Evolutionary conservation across 1,139 yeast genomes (phyloP).

Genomic region (Yamadazyma triangularis): DNA sequence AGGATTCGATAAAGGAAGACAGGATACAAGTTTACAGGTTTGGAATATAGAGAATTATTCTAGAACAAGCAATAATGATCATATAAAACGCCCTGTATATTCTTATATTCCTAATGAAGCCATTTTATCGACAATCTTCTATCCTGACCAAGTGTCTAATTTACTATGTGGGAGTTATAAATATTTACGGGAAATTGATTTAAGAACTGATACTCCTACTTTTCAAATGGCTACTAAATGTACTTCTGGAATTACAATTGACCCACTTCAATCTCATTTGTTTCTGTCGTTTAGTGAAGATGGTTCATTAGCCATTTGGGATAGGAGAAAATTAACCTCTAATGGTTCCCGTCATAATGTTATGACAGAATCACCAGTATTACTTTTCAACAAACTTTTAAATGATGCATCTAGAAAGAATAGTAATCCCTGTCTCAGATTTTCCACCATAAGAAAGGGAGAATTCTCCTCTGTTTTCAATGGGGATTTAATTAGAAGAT

Average conservation of each 20-base stretch:
- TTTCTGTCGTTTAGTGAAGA: constrained; percentile 80
- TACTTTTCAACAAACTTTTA: constrained; percentile 63
- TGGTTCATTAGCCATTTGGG: constrained; percentile 86
- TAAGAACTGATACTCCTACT: constrained; percentile 62
- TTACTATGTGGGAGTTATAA: constrained; percentile 77
- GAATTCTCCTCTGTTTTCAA: constrained; percentile 80
- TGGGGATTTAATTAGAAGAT: constrained; percentile 73
- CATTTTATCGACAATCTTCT: constrained; percentile 62
- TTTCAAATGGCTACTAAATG: constrained; percentile 76
- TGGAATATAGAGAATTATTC: constrained; percentile 74
- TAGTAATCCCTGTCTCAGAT: constrained; percentile 63
- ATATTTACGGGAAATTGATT: constrained; percentile 72
- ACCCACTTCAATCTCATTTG: constrained; percentile 58
- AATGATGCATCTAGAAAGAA: constrained; percentile 57
- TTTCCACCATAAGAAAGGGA: constrained; percentile 62
- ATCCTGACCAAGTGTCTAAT: constrained; percentile 53
- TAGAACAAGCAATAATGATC: constrained; percentile 35
- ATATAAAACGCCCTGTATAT: constrained; percentile 50
- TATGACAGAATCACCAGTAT: constrained; percentile 52
- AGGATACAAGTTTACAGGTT: constrained; percentile 71
- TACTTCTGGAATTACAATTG: constrained; percentile 63
- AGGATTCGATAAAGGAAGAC: constrained; percentile 77
- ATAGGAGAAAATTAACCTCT: constrained; percentile 58
- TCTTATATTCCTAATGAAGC: constrained; percentile 73
- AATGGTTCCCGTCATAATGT: constrained; percentile 12